phyloP scores from a whole-genome alignment of 805 yeast species.

The Schwanniomyces vanrijiae region DNA sequence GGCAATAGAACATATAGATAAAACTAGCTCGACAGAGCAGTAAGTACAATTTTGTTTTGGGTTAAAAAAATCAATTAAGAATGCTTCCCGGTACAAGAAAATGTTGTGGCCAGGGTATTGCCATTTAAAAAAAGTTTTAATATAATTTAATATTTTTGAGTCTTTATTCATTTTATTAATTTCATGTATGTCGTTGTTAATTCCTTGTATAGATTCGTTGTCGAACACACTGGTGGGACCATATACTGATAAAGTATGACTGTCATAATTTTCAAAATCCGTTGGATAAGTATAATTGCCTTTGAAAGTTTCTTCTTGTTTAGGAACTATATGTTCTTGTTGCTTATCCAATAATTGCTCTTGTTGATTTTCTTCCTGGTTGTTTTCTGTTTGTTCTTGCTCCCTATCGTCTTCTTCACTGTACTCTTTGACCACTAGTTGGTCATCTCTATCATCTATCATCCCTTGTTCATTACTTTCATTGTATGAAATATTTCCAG shows the following conservation, averaged over 20 bases:
- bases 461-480: not conserved
- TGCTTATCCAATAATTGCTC: not conserved
- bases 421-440: conserved; percentile 22
- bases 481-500: not conserved
- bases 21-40: not conserved
- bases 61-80: not conserved
- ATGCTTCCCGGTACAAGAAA: not conserved
- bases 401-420: not conserved
- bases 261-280: not conserved
- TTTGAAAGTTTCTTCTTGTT: not conserved
- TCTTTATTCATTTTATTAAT: not conserved
- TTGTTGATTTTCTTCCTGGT: not conserved
- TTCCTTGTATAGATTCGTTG: not conserved
- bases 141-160: not conserved
- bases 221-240: not conserved
- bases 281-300: not conserved
- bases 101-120: not conserved
- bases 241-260: not conserved
- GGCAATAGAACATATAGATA: not conserved
- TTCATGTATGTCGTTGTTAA: not conserved
- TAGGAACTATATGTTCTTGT: not conserved
- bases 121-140: not conserved
- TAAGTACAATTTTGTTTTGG: not conserved
- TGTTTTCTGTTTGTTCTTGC: not conserved
- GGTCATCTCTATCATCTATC: conserved; percentile 4